Evolutionary conservation across 208 protist species (phyloP).

Genomic region (Trichomonas tenax): DNA sequence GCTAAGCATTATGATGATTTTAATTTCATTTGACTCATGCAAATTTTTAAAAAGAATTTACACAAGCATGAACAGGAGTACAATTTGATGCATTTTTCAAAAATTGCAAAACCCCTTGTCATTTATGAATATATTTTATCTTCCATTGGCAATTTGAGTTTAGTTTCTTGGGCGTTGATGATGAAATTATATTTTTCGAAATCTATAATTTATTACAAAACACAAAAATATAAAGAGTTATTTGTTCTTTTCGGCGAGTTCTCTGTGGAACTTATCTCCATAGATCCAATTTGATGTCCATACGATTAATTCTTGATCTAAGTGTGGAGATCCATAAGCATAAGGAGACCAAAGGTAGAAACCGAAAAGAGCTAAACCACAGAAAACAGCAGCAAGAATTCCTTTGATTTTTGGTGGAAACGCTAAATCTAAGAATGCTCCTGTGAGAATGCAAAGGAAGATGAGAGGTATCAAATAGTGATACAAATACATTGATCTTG

Average conservation of each 20-base stretch:
- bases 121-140: no score
- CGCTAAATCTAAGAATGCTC: not conserved
- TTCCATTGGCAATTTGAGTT: no score
- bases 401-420: not conserved
- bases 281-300: not conserved
- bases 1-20: no score
- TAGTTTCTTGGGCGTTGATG: no score
- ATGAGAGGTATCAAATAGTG: slow-evolving; percentile 10
- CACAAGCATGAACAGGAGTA: no score
- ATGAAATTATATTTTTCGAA: no score
- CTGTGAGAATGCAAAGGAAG: not conserved
- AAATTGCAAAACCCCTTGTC: no score
- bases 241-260: not conserved
- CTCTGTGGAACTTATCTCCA: not conserved
- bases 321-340: not conserved
- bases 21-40: no score
- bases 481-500: not conserved
- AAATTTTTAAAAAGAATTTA: no score
- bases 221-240: not conserved
- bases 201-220: not conserved
- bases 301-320: not conserved
- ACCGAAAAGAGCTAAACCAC: not conserved
- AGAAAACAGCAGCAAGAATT: not conserved
- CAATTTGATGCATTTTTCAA: no score
- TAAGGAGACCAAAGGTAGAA: not conserved